A percentile compares a stretch with the other conserved stretches of the same genome.
These are phyloP conservation scores for Sporisorium scitamineum DNA, from an alignment of 1,284 basidiomycete species.

Conservation along the genomic window DNA sequence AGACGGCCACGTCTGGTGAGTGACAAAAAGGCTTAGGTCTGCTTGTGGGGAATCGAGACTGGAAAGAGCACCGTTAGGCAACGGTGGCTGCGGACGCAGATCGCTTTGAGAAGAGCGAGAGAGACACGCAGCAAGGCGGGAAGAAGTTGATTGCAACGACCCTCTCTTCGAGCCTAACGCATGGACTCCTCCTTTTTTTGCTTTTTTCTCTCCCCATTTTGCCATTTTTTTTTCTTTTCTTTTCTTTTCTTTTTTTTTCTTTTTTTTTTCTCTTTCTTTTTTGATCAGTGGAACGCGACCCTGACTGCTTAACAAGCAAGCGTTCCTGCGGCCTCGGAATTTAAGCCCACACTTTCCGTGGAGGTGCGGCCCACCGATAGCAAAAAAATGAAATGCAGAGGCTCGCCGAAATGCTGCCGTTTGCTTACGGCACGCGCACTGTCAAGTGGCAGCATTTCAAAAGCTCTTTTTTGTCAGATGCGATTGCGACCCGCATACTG, in stretches of 20 bases:
- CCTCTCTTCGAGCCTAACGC: neutral
- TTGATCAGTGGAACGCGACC: neutral
- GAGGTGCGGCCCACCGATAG: neutral
- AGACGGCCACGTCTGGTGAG: neutral
- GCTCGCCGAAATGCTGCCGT: neutral
- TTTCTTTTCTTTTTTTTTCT: neutral
- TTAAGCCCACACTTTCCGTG: too few species aligned
- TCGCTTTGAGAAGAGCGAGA: neutral
- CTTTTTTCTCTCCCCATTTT: neutral
- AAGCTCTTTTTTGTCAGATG: too few species aligned
- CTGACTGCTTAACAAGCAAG: neutral
- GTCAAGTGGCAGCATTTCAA: too few species aligned
- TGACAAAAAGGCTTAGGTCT: neutral
- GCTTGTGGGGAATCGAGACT: neutral
- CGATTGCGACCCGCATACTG: too few species aligned
- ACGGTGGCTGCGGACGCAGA: conserved; percentile 8
- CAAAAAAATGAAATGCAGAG: neutral
- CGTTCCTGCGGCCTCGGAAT: neutral
- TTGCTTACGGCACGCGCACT: neutral
- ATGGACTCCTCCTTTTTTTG: neutral
- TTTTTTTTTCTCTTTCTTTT: neutral
- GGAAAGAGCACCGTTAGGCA: neutral
- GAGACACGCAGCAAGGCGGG: neutral
- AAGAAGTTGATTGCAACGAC: neutral
- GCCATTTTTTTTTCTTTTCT: neutral